Evolutionary conservation across 192 early-diverging fungal genomes (phyloP), one percentile per base, ranked within the genome.

Genomic region (Podila verticillata): DNA sequence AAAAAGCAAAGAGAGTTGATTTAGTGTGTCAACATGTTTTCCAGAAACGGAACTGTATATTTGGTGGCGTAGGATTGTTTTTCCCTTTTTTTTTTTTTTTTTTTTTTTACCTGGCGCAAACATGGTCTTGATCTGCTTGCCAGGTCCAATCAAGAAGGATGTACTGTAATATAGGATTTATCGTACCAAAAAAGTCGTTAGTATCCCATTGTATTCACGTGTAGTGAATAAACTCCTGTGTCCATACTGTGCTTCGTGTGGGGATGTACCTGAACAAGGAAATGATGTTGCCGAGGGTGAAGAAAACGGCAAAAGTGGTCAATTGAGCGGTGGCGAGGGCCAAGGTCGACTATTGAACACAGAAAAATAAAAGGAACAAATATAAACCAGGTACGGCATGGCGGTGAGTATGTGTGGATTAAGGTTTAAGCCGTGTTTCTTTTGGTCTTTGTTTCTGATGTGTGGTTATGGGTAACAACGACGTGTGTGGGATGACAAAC

Each of bases 91-190:
- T 17, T 44, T 54, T 44, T 75, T 32, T 47, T 7, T 61, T 10
- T 15, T 54, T 9, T 17, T 44, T 54, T 44, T 75, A 87, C 87
- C 87, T 28, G 93, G 91, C 19, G 89, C 89, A 51, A 93, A 90
- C 82, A 92, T 91, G 70, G 95, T 94, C 86, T 93, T 95, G 48
- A 98, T 57, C 84, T 98, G 97, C 72, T 92, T 89, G 62, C 80
- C 85, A 71, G 95, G 94, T 44, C 96, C 96, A 34, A 97, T 88
- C 49, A 99, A 82, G 84, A 99, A 99, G 26, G 94, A 93, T 61
- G 94, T 96, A 54, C 94, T 91, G 62, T 19, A 63, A 47, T 47
- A 15, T 9, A 47, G 60, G 47, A 4, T 66, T 60, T n/a, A 48
- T 47, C n/a, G 34, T 15, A 19, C 32, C 39, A 70, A 47, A 79